Evolutionary conservation across 441 rosid species (phyloP), one percentile per base, ranked within the genome.

Genomic region (Lepidium campestre): DNA sequence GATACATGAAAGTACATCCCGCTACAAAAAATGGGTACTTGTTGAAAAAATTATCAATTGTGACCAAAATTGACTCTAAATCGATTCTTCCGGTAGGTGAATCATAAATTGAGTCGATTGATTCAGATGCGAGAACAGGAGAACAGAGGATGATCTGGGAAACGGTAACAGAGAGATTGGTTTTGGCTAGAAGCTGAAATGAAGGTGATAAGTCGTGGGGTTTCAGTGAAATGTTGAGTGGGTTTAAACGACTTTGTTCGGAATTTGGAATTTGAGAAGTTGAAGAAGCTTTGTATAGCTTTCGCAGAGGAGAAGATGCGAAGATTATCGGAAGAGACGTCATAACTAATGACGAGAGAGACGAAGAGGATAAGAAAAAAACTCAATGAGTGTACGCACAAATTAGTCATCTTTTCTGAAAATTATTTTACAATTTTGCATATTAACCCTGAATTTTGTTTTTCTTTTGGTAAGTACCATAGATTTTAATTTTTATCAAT

Each of bases 1-100:
- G 88, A 80, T 96, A 93, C 42, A 88, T 60, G 80, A 93, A 88
- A 0, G 91, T 67, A 67, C 97, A 92, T 7, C 92, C 90, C 31
- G 85, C 85, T 45, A 92, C 96, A 56, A 93, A 93, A 75, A 93
- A 90, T 0, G 98, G 98, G 78, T 93, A 70, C 72, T 76, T 81
- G 75, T 76, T 88, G 72, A 86, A 76, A 52, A 88, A 88, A 9
- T 85, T 89, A 36, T 93, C 97, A 44, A 93, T 71, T 2, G 97
- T 72, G 13, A 88, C 73, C 15, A 88, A 7, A 32, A 85, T 52
- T 1, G 87, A 76, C 60, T 93, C 98, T 62, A 93, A 34, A 78
- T 81, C 85, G 62, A 93, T 86, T 67, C 73, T 90, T 12, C 79
- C 89, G 0, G 88, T 55, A 10, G 67, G 46, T 18, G 70, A 47